phyloP scores from a whole-genome alignment of 2,329 filamentous ascomycete genomes.

The Diaporthe longicolla region DNA sequence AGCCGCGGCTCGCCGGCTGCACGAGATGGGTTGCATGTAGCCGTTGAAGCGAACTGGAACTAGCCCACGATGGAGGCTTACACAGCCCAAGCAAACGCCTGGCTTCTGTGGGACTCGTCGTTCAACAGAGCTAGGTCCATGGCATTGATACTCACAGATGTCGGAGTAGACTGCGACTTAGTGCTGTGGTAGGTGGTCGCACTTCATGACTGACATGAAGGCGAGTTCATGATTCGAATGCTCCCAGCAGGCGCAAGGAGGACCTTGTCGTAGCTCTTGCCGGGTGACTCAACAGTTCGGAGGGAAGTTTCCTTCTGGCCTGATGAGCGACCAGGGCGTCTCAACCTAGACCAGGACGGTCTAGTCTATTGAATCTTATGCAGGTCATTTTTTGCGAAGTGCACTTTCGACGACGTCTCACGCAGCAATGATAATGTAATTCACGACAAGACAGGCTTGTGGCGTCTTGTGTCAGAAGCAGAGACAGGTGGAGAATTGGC shows the following conservation, averaged over 20 bases:
- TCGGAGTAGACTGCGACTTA: neutral
- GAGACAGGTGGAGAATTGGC: constrained; percentile 1
- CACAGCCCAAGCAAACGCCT: neutral
- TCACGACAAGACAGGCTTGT: neutral
- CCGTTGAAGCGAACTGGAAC: constrained; percentile 1
- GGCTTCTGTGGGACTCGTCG: neutral
- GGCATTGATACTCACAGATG: neutral
- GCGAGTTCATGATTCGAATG: constrained; percentile 3
- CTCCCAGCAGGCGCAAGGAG: neutral
- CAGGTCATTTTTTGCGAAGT: constrained; percentile 9
- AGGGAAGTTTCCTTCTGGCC: neutral
- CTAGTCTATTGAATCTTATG: constrained; percentile 30
- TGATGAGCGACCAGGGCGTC: constrained; percentile 3
- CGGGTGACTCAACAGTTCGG: constrained; percentile 17
- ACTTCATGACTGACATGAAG: neutral
- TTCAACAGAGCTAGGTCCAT: neutral
- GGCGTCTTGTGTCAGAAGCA: neutral
- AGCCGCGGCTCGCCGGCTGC: neutral
- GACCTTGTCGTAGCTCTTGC: neutral
- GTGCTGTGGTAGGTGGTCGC: neutral
- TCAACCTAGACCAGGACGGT: constrained; percentile 5
- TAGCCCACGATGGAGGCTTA: neutral
- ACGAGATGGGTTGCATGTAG: neutral
- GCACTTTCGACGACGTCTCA: neutral
- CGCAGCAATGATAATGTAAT: neutral